Percentiles rank a stretch among this genome's conserved stretches.
phyloP scores from a whole-genome alignment of 345 rosid species.

The Dipteronia dyeriana region DNA sequence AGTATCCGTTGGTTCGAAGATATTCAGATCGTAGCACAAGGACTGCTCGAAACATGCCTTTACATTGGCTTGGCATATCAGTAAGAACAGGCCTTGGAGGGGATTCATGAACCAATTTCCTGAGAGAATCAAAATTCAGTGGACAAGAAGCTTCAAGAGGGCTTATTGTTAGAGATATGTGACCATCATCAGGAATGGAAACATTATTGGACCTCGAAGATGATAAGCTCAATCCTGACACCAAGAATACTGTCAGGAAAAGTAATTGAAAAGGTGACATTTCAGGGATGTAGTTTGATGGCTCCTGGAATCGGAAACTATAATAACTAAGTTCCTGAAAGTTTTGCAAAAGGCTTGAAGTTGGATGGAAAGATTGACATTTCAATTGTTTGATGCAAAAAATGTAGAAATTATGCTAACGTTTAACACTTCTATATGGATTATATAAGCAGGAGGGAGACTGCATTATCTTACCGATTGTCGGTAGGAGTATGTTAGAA shows the following conservation, averaged over 20 bases:
- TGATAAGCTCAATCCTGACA: constrained; percentile 1
- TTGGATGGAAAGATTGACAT: not conserved
- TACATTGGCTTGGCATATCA: constrained; percentile 20
- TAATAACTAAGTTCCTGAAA: not conserved
- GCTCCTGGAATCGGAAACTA: not conserved
- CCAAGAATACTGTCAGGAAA: constrained; percentile 7
- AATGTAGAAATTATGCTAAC: not conserved
- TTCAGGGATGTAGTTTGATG: not conserved
- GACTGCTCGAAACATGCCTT: constrained; percentile 25
- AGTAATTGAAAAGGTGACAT: constrained; percentile 21
- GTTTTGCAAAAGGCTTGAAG: not conserved
- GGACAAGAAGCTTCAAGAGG: constrained; percentile 30
- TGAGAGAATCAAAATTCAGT: constrained; percentile 26
- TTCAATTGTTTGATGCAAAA: not conserved
- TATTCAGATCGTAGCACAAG: constrained; percentile 36
- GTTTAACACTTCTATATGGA: not conserved
- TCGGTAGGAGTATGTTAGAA: too few relatives aligned
- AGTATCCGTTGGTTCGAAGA: constrained; percentile 26
- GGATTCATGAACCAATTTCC: constrained; percentile 10
- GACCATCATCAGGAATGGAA: constrained; percentile 1
- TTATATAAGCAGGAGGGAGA: not conserved
- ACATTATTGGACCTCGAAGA: not conserved
- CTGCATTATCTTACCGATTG: not conserved
- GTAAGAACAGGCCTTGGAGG: constrained; percentile 17
- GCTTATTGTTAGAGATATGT: not conserved